A percentile compares a stretch with the other conserved stretches of the same genome.
Evolutionary conservation across 495 filamentous ascomycete genomes (phyloP).

Genomic region (Letharia columbiana): DNA sequence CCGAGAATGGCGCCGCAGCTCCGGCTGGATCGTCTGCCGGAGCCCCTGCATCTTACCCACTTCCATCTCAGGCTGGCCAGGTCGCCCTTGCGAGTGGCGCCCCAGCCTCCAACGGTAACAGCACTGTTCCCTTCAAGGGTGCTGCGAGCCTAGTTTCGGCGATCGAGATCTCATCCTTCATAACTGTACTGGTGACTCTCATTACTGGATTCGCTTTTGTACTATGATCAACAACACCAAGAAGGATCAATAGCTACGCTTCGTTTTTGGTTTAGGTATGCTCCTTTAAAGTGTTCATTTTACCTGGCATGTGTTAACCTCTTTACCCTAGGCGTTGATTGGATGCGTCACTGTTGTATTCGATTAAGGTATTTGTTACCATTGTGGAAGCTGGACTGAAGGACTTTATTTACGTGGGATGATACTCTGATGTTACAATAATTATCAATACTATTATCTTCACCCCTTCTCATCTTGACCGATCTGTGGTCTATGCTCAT

Average conservation of each 20-base stretch:
- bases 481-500: not conserved
- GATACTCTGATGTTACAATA: slow-evolving; percentile 17
- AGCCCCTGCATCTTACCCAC: slow-evolving; percentile 8
- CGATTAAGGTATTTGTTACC: slow-evolving; percentile 13
- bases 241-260: not conserved
- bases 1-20: slow-evolving; percentile 7
- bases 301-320: not conserved
- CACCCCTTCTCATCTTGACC: not conserved
- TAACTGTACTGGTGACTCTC: slow-evolving; percentile 2
- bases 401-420: slow-evolving; percentile 13
- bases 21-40: slow-evolving; percentile 1
- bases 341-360: slow-evolving; percentile 8
- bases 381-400: not conserved
- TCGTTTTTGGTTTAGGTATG: slow-evolving; percentile 12
- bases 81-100: slow-evolving; percentile 8
- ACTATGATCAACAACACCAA: slow-evolving; percentile 8
- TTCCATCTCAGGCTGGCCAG: slow-evolving; percentile 13
- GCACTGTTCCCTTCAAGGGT: slow-evolving; percentile 16
- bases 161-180: slow-evolving; percentile 4
- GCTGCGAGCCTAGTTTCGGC: slow-evolving; percentile 2
- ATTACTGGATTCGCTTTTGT: slow-evolving; percentile 11
- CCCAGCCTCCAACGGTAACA: slow-evolving; percentile 3
- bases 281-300: not conserved
- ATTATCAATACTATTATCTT: slow-evolving; percentile 18
- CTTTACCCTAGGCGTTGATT: slow-evolving; percentile 10